Percentiles rank a stretch among this genome's conserved stretches.
These are phyloP conservation scores for Ceratocystis smalleyi DNA, from an alignment of 2,329 filamentous ascomycete species.

Conservation along the genomic window DNA sequence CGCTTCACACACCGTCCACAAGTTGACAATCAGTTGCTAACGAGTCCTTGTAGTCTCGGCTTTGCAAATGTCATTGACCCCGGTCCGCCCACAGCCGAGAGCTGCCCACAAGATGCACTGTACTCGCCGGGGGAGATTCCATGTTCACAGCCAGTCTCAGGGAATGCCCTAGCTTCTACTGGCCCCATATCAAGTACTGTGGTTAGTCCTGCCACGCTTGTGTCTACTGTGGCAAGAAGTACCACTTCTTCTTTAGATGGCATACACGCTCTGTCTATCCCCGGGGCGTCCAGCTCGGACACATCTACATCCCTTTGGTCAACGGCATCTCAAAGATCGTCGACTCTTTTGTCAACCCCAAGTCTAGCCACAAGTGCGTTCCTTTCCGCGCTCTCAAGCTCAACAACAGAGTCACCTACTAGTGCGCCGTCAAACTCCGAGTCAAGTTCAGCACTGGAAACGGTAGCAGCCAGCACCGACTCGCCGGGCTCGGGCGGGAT, in stretches of 20 bases:
- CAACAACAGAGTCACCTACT: background rate
- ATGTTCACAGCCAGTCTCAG: background rate
- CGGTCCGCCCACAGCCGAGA: slow-evolving; percentile 2
- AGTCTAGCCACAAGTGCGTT: background rate
- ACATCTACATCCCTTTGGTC: background rate
- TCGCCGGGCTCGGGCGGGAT: slow-evolving; percentile 4
- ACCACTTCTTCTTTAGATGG: background rate
- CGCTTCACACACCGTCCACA: background rate
- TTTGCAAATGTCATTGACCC: slow-evolving; percentile 15
- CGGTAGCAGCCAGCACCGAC: background rate
- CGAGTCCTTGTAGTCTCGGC: slow-evolving; percentile 6
- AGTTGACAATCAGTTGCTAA: background rate
- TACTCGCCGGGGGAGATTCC: slow-evolving; percentile 9
- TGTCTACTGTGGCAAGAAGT: background rate
- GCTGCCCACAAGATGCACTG: slow-evolving; percentile 11
- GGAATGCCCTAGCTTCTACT: background rate
- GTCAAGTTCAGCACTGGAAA: background rate
- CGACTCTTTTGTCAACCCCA: background rate
- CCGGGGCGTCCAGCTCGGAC: background rate
- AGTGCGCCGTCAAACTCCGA: background rate
- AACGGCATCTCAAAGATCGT: background rate
- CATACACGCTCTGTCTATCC: slow-evolving; percentile 7
- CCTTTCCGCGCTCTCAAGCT: background rate
- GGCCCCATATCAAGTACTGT: background rate
- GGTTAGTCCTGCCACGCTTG: background rate